A percentile compares a stretch with the other conserved stretches of the same genome.
These are phyloP conservation scores for Hibiscus trionum DNA, from an alignment of 345 rosid species.

Conservation along the genomic window DNA sequence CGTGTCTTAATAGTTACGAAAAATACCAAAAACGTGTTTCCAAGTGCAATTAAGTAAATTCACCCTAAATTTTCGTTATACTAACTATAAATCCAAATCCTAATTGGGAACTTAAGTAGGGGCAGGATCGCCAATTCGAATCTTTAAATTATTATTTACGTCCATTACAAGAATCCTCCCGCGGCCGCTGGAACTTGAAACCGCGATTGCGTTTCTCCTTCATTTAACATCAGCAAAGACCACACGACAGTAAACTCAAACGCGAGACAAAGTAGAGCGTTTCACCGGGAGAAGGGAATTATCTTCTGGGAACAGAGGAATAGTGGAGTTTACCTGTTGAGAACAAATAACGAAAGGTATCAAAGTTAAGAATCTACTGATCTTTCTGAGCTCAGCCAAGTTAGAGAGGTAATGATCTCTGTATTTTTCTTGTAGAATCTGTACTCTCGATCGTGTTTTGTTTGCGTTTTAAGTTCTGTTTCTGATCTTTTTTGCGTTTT, in stretches of 20 bases:
- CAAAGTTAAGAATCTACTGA: no score
- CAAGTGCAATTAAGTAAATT: constrained; percentile 17
- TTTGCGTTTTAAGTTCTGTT: background rate
- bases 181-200: background rate
- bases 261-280: background rate
- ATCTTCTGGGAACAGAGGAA: background rate
- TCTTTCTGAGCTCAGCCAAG: no score
- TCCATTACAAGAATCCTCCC: constrained; percentile 8
- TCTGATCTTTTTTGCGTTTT: background rate
- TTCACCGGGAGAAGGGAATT: background rate
- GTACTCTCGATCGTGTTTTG: background rate
- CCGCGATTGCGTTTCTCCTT: background rate
- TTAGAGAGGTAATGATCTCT: background rate
- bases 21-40: background rate
- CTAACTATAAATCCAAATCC: background rate
- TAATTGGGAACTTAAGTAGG: background rate
- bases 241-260: background rate
- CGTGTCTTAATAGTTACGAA: no score
- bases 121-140: constrained; percentile 12
- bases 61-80: no score
- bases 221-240: constrained; percentile 2
- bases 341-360: no score
- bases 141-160: constrained; percentile 7
- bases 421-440: background rate
- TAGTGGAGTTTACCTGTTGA: no score